Base-by-base conservation (phyloP, 1,139 yeast genomes). In the Candida anutae region DNA sequence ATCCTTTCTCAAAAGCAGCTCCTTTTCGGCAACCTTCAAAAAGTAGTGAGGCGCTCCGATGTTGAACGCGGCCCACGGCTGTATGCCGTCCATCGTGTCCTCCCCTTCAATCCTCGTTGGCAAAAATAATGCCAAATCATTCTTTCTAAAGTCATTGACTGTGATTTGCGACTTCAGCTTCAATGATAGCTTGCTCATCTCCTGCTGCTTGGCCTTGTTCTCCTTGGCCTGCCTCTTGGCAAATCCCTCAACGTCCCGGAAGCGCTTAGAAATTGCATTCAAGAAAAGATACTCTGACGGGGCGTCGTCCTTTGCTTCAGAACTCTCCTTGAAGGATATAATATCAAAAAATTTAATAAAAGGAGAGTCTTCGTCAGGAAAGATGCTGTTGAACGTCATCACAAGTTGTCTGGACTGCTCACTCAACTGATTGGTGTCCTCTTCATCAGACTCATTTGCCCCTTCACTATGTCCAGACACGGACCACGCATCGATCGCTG, bases 1-100 rank as follows among this genome's bases (percentile, higher is more conserved):
- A 38, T 82, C 93, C 29, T 77, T 53, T 8, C 23, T 26, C n/a
- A 15, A 17, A 5, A 13, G 6, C 20, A 30, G 43, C 13, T 34
- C 33, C 5, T 24, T 24, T 11, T 32, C 35, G 1, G 33, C 36
- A 22, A 62, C 62, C 32, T 73, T 67, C 40, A 83, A 56, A 43
- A 81, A 77, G 46, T 69, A 80, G 46, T 82, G 88, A 1, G 90
- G 88, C 0, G 87, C 79, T 0, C 85, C 90, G 26, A 79, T 69
- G 42, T 82, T 82, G 56, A 83, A 83, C 0, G 90, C 90, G 0
- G 93, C 90, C 94, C 94, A 83, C 3, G 88, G 83, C 36, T 75
- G 78, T 14, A 56, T 48, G 13, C 28, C 33, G 11, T 38, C 42
- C 13, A 35, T 39, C 9, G 32, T 32, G 6, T 36, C 40, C 28